A percentile compares a stretch with the other conserved stretches of the same genome.
Conservation (phyloP, 1,284 basidiomycete species). For the Ustilago hordei region DNA sequence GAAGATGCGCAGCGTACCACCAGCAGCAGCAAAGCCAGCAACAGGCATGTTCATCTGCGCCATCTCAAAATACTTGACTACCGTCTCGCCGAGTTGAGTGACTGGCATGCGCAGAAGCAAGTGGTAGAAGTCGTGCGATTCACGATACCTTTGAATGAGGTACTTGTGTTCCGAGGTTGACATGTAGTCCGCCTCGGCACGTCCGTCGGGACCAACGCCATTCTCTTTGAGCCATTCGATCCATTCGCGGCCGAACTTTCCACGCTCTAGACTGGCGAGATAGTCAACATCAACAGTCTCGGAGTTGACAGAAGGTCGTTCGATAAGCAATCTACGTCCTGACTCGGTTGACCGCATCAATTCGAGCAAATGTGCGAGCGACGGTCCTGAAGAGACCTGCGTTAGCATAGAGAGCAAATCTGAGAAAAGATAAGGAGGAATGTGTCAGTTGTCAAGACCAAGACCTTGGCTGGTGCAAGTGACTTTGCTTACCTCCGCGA, state of each 20-base stretch:
- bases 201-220: conserved; percentile 92
- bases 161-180: conserved; percentile 78
- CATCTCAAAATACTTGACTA: conserved; percentile 95
- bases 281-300: conserved; percentile 79
- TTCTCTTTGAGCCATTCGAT: conserved; percentile 89
- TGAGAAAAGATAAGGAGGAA: not conserved
- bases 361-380: conserved; percentile 83
- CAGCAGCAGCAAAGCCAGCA: conserved; percentile 82
- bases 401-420: conserved; percentile 57
- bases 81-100: conserved; percentile 90
- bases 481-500: conserved; percentile 78
- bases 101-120: conserved; percentile 88
- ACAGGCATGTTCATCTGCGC: conserved; percentile 92
- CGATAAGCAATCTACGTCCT: conserved; percentile 78
- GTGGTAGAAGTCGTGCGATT: conserved; percentile 95
- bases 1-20: conserved; percentile 73
- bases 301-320: conserved; percentile 85
- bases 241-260: conserved; percentile 88
- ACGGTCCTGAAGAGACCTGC: conserved; percentile 71
- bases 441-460: not conserved
- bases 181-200: conserved; percentile 80
- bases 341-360: conserved; percentile 79
- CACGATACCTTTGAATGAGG: conserved; percentile 97
- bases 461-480: not conserved
- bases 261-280: conserved; percentile 78